Percentiles rank a stretch among this genome's conserved stretches.
Evolutionary conservation across 345 rosid genomes (phyloP).

Genomic region (Clarkia xantiana): DNA sequence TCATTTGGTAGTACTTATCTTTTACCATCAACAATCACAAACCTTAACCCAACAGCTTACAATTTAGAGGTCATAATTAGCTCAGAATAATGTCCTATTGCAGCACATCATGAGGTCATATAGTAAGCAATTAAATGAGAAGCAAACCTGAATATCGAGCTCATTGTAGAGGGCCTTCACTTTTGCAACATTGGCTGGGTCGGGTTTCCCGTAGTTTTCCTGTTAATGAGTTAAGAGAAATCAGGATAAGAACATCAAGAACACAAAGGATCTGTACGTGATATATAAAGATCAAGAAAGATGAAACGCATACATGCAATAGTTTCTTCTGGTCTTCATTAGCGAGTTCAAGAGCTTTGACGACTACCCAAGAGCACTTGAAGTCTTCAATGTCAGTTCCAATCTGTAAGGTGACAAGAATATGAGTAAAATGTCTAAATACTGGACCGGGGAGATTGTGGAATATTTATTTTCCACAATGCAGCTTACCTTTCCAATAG

Average conservation of each 20-base stretch:
- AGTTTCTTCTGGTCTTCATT: slow-evolving; percentile 51
- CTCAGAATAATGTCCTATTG: no score
- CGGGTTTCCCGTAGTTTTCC: slow-evolving; percentile 74
- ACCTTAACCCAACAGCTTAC: no score
- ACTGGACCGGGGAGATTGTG: background rate
- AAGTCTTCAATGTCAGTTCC: slow-evolving; percentile 83
- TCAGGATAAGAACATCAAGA: background rate
- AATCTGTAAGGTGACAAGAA: slow-evolving; percentile 23
- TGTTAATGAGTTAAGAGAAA: slow-evolving; percentile 9
- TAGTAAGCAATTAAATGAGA: background rate
- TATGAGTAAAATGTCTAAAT: background rate
- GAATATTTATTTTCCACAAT: background rate
- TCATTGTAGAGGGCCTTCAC: slow-evolving; percentile 61
- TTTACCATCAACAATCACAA: no score
- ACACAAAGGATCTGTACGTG: background rate
- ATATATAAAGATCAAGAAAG: background rate
- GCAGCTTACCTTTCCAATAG: slow-evolving; percentile 57
- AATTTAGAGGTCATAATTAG: no score
- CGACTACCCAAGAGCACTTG: slow-evolving; percentile 87
- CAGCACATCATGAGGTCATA: no score
- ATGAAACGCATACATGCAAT: slow-evolving; percentile 21
- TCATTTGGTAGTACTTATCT: no score
- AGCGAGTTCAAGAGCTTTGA: slow-evolving; percentile 54
- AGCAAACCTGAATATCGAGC: slow-evolving; percentile 51
- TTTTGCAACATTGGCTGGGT: slow-evolving; percentile 42